Evolutionary conservation across 2,329 filamentous ascomycete genomes (phyloP).

Genomic region (Hypoxylon rubiginosum): DNA sequence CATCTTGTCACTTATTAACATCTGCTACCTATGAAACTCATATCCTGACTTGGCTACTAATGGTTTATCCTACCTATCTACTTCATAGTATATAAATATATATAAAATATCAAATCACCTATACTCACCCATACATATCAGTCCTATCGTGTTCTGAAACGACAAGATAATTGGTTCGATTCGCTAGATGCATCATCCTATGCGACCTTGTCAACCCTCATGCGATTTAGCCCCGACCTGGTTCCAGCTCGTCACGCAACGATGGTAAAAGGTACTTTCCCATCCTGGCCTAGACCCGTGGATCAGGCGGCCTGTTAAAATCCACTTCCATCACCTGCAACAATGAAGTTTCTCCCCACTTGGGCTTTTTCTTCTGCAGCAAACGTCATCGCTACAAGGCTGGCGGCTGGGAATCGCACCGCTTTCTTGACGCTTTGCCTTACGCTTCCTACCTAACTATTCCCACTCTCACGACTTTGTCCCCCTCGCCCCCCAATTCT

Average conservation of each 20-base stretch:
- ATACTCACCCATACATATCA: neutral
- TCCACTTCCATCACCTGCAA: constrained; percentile 27
- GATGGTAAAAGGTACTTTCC: constrained; percentile 28
- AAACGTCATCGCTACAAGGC: constrained; percentile 45
- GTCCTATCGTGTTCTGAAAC: neutral
- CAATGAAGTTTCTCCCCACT: constrained; percentile 36
- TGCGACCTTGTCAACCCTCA: neutral
- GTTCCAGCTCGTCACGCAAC: constrained; percentile 3
- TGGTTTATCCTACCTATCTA: neutral
- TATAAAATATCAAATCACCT: neutral
- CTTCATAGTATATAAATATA: neutral
- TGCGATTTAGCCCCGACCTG: neutral
- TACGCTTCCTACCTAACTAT: constrained; percentile 20
- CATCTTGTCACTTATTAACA: neutral
- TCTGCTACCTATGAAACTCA: neutral
- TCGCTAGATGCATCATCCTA: too few relatives aligned
- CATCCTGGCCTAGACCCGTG: constrained; percentile 33
- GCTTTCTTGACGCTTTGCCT: neutral
- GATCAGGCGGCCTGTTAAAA: constrained; percentile 15
- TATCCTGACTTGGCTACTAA: neutral
- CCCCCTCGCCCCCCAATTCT: neutral
- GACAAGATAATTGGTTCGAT: constrained; percentile 6
- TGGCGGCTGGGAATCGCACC: constrained; percentile 14
- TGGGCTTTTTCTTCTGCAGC: constrained; percentile 28
- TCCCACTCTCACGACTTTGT: neutral